These are phyloP conservation scores for Pezicula radicicola DNA, from an alignment of 2,329 filamentous ascomycete genomes.

Conservation along the genomic window DNA sequence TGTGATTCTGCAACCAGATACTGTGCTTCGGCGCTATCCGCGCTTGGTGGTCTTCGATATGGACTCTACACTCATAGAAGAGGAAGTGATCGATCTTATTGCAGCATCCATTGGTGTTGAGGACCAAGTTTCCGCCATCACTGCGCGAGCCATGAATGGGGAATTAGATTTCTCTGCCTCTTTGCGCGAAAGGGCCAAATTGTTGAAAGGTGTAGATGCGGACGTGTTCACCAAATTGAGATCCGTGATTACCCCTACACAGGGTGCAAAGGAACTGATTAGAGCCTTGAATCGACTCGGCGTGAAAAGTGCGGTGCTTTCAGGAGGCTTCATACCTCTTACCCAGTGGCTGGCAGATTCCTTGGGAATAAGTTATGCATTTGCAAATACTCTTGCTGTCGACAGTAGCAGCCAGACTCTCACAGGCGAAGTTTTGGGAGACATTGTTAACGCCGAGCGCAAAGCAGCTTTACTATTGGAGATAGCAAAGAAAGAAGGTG, in stretches of 20 bases:
- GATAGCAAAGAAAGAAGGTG: slow-evolving; percentile 65
- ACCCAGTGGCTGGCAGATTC: slow-evolving; percentile 81
- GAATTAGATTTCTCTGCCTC: slow-evolving; percentile 89
- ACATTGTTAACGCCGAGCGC: slow-evolving; percentile 73
- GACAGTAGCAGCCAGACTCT: slow-evolving; percentile 52
- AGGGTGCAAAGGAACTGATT: slow-evolving; percentile 74
- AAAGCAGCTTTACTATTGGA: slow-evolving; percentile 70
- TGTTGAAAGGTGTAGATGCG: slow-evolving; percentile 77
- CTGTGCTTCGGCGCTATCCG: slow-evolving; percentile 73
- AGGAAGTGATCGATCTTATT: slow-evolving; percentile 96
- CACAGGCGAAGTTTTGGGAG: slow-evolving; percentile 69
- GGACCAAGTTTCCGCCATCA: slow-evolving; percentile 82
- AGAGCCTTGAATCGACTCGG: slow-evolving; percentile 73
- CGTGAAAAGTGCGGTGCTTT: slow-evolving; percentile 85
- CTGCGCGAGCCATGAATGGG: slow-evolving; percentile 90
- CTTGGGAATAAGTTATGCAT: slow-evolving; percentile 82
- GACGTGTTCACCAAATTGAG: slow-evolving; percentile 78
- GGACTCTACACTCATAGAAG: slow-evolving; percentile 95
- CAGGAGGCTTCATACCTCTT: slow-evolving; percentile 87
- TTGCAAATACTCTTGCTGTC: slow-evolving; percentile 79
- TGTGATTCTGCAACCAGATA: slow-evolving; percentile 72
- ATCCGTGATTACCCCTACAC: slow-evolving; percentile 73
- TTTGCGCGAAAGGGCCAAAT: slow-evolving; percentile 73
- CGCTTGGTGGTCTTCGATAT: slow-evolving; percentile 95
- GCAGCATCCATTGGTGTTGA: slow-evolving; percentile 82